Conservation (phyloP, 2,329 filamentous ascomycete genomes). For the Zalaria sp. region DNA sequence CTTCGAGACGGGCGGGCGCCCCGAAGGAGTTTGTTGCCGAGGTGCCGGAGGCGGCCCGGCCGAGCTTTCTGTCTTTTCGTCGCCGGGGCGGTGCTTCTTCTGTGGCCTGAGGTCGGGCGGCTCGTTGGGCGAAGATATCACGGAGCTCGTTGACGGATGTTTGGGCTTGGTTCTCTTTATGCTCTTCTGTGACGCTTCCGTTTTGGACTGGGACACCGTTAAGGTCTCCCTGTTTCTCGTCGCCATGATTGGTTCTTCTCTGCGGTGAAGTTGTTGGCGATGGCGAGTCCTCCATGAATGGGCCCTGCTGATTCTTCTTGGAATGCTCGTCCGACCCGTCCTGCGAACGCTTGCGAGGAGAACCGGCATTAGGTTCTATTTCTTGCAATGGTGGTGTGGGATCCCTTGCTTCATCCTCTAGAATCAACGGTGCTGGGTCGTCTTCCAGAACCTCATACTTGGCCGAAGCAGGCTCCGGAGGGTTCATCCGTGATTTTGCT, state of each 20-base stretch:
- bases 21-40: not conserved
- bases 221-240: not conserved
- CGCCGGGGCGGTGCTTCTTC: not conserved
- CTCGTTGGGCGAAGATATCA: not conserved
- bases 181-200: not conserved
- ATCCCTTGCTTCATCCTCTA: not conserved
- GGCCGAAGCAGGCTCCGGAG: not conserved
- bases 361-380: conserved; percentile 13
- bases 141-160: not conserved
- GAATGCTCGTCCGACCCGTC: not conserved
- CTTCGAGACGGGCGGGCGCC: not conserved
- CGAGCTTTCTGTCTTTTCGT: conserved; percentile 6
- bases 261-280: not conserved
- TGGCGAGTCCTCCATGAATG: not conserved
- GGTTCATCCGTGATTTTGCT: not conserved
- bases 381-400: conserved; percentile 10
- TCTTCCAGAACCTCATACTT: not conserved
- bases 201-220: not conserved
- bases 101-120: not conserved
- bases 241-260: not conserved
- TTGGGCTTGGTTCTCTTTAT: not conserved
- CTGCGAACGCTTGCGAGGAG: conserved; percentile 7
- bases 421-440: not conserved
- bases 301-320: too few species aligned
- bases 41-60: conserved; percentile 3